Conservation (phyloP, 208 protist genomes). For the Crithidia thermophila region DNA sequence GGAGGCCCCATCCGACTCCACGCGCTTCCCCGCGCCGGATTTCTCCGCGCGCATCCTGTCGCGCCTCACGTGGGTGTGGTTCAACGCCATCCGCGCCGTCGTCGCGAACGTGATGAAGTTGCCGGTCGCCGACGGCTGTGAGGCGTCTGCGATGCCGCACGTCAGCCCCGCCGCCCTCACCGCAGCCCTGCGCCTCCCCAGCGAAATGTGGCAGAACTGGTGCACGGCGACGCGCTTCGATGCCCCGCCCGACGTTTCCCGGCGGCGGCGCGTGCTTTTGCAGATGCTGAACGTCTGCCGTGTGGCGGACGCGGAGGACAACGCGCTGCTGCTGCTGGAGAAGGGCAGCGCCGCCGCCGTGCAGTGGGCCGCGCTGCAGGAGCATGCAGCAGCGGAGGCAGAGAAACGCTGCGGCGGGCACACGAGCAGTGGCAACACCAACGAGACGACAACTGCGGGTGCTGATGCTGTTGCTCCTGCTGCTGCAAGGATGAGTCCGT, state of each 20-base stretch:
- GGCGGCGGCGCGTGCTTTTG: slow-evolving; percentile 12
- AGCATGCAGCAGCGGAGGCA: neutral
- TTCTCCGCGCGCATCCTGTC: slow-evolving; percentile 15
- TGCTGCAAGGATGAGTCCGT: neutral
- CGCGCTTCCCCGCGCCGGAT: slow-evolving; percentile 24
- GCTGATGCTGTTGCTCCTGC: neutral
- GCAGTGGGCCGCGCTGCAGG: slow-evolving; percentile 16
- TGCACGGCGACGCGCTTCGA: slow-evolving; percentile 24
- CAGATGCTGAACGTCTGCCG: slow-evolving; percentile 23
- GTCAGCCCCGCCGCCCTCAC: slow-evolving; percentile 7
- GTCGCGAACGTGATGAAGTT: slow-evolving; percentile 11
- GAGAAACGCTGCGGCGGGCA: no score
- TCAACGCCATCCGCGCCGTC: slow-evolving; percentile 24
- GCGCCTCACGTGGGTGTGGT: slow-evolving; percentile 28
- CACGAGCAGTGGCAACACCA: no score
- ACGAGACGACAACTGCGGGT: no score
- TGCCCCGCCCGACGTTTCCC: slow-evolving; percentile 20
- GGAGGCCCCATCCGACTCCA: slow-evolving; percentile 18
- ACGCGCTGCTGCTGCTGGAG: slow-evolving; percentile 23
- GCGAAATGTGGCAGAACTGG: slow-evolving; percentile 24
- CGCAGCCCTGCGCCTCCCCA: slow-evolving; percentile 12
- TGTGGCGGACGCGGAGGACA: slow-evolving; percentile 12
- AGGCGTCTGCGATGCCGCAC: neutral
- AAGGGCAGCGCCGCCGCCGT: slow-evolving; percentile 1
- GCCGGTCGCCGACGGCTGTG: neutral